These are phyloP conservation scores for Cladorrhinum samala DNA, from an alignment of 495 filamentous ascomycete species.

Conservation along the genomic window DNA sequence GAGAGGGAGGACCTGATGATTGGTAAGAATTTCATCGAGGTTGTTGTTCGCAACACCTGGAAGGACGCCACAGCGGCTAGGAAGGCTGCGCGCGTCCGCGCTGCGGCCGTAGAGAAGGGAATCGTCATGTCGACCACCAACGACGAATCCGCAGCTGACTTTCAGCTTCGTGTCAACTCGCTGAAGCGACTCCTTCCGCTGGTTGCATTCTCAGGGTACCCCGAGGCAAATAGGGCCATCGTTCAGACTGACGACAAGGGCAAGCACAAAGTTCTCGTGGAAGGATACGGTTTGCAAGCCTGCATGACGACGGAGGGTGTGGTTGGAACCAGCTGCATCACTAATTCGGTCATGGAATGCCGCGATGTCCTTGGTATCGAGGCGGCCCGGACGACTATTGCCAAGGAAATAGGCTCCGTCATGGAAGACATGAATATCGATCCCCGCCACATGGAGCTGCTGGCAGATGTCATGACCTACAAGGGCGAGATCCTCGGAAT, in stretches of 20 bases:
- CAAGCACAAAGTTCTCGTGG: constrained; percentile 71
- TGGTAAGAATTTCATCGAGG: constrained; percentile 43
- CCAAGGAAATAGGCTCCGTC: constrained; percentile 70
- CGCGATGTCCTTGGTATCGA: constrained; percentile 94
- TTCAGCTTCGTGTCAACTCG: constrained; percentile 74
- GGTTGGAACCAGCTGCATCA: constrained; percentile 60
- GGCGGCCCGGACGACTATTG: constrained; percentile 79
- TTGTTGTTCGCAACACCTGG: constrained; percentile 49
- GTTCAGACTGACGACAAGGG: constrained; percentile 60
- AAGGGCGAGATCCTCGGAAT: constrained; percentile 98
- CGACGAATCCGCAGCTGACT: constrained; percentile 53
- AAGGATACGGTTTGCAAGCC: constrained; percentile 82
- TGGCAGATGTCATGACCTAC: constrained; percentile 99
- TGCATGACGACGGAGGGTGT: constrained; percentile 94
- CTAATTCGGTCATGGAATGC: constrained; percentile 89
- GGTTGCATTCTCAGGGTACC: constrained; percentile 79
- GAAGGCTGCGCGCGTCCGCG: constrained; percentile 49
- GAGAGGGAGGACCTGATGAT: constrained; percentile 33
- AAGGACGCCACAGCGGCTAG: constrained; percentile 34
- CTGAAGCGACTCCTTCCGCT: constrained; percentile 74
- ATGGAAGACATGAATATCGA: constrained; percentile 95
- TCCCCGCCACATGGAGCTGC: constrained; percentile 94
- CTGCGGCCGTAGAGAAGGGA: constrained; percentile 30
- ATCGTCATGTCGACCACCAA: constrained; percentile 15
- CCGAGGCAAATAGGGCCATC: constrained; percentile 78